Percentiles rank a stretch among this genome's conserved stretches.
These are phyloP conservation scores for Trifolium subterraneum DNA, from an alignment of 306 rosid genomes.

Conservation along the genomic window DNA sequence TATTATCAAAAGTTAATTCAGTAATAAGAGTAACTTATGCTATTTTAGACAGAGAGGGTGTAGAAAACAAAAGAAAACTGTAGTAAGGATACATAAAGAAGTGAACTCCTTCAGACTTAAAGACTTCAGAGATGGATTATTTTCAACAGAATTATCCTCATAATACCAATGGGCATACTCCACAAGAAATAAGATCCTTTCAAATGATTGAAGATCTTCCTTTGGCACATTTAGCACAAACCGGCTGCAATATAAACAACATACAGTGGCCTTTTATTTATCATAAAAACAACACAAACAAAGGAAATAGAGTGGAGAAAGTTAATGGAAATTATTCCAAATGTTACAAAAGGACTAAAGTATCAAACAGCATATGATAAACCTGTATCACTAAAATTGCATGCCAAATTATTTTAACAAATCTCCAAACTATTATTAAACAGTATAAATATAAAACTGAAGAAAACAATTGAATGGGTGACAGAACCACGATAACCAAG, in stretches of 20 bases:
- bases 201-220: slow-evolving; percentile 98
- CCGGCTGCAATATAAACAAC: slow-evolving; percentile 66
- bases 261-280: background rate
- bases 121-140: slow-evolving; percentile 92
- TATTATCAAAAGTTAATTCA: background rate
- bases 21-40: background rate
- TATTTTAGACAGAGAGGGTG: slow-evolving; percentile 6
- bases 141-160: slow-evolving; percentile 97
- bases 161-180: slow-evolving; percentile 99
- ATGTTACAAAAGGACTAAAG: background rate
- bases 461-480: background rate
- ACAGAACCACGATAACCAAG: background rate
- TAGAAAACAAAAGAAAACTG: slow-evolving; percentile 4
- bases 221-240: slow-evolving; percentile 94
- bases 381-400: background rate
- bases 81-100: slow-evolving; percentile 79
- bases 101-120: slow-evolving; percentile 94
- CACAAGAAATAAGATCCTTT: slow-evolving; percentile 93
- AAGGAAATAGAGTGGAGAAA: background rate
- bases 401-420: slow-evolving; percentile 20
- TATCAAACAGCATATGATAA: background rate
- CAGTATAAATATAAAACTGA: background rate
- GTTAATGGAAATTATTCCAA: slow-evolving; percentile 11
- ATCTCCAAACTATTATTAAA: background rate
- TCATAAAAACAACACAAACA: background rate